These are phyloP conservation scores for Suhomyces tanzawaensis DNA, from an alignment of 805 yeast genomes.

Conservation along the genomic window DNA sequence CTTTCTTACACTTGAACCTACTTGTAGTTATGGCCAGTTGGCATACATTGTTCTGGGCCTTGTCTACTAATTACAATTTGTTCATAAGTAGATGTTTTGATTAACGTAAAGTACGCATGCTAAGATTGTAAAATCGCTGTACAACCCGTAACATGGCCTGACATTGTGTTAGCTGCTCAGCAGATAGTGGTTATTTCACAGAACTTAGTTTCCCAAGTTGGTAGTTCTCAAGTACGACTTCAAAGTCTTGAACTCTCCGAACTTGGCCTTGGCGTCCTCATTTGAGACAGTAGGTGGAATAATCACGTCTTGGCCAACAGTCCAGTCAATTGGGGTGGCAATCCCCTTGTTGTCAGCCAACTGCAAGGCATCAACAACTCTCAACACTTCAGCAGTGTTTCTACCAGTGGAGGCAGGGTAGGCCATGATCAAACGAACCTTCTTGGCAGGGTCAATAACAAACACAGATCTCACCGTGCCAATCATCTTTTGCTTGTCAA, in stretches of 20 bases:
- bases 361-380: constrained; percentile 70
- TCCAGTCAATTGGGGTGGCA: constrained; percentile 74
- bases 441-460: constrained; percentile 66
- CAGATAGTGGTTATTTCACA: too few relatives aligned
- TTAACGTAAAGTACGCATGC: too few relatives aligned
- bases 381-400: constrained; percentile 70
- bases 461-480: constrained; percentile 71
- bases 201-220: constrained; percentile 18
- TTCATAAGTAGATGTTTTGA: too few relatives aligned
- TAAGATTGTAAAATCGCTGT: too few relatives aligned
- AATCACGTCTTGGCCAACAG: constrained; percentile 70
- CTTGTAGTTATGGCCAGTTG: too few relatives aligned
- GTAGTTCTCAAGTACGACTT: constrained; percentile 67
- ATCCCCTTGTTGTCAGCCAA: constrained; percentile 58
- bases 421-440: constrained; percentile 58
- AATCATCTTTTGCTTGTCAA: constrained; percentile 62
- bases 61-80: too few relatives aligned
- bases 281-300: constrained; percentile 65
- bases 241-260: constrained; percentile 59
- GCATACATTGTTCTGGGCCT: too few relatives aligned
- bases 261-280: constrained; percentile 56
- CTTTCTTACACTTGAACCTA: too few relatives aligned
- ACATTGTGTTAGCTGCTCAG: too few relatives aligned
- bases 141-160: too few relatives aligned
- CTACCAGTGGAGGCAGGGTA: constrained; percentile 77